A percentile compares a stretch with the other conserved stretches of the same genome.
Conservation (phyloP, 75 land plant genomes). For the Larix kaempferi region DNA sequence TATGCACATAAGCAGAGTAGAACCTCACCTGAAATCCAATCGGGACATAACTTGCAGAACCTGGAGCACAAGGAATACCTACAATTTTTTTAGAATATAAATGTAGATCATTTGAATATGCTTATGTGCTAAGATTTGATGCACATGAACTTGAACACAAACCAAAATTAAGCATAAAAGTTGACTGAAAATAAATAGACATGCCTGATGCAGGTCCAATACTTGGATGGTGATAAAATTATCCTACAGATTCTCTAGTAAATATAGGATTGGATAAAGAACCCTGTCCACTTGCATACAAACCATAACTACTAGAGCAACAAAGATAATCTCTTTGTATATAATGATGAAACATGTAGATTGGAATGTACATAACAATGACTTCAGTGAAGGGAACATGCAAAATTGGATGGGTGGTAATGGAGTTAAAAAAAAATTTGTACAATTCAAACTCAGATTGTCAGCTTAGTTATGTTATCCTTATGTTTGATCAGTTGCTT, state of each 20-base stretch:
- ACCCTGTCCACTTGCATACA: not conserved
- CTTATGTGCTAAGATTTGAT: too few species aligned
- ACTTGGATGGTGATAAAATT: slow-evolving; percentile 17
- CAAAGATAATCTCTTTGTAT: too few species aligned
- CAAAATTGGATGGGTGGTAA: not conserved
- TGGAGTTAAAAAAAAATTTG: not conserved
- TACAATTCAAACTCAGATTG: not conserved
- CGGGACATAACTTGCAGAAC: too few species aligned
- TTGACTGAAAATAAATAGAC: not conserved
- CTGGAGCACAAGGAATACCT: too few species aligned
- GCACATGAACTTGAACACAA: too few species aligned
- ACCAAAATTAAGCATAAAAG: too few species aligned
- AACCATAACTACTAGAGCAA: slow-evolving; percentile 2
- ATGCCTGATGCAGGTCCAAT: slow-evolving; percentile 4
- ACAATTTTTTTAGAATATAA: too few species aligned
- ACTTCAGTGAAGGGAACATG: not conserved
- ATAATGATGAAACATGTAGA: not conserved
- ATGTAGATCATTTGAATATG: too few species aligned
- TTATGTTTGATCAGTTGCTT: too few species aligned
- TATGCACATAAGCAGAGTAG: too few species aligned
- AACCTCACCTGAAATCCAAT: too few species aligned
- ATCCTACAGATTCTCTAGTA: not conserved
- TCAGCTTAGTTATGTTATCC: not conserved
- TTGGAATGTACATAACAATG: not conserved
- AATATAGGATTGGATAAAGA: not conserved